These are phyloP conservation scores for Anethum foeniculum DNA, from an alignment of 140 eudicot genomes.

Conservation along the genomic window DNA sequence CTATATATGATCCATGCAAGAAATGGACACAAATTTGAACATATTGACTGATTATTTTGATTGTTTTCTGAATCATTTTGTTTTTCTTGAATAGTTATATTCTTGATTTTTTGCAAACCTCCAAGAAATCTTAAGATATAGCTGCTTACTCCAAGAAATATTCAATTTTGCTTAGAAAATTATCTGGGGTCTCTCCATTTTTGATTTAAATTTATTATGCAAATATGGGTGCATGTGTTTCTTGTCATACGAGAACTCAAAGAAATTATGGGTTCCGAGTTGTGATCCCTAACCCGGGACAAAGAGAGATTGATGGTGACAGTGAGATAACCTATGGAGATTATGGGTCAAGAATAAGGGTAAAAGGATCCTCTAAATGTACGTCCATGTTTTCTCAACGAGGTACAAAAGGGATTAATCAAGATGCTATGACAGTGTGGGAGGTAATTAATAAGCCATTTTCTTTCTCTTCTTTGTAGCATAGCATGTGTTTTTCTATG, in stretches of 20 bases:
- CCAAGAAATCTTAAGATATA: not conserved
- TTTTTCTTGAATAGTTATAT: not conserved
- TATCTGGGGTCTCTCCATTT: not conserved
- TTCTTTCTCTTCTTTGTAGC: not conserved
- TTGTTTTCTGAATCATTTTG: not conserved
- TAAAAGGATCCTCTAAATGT: conserved; percentile 41
- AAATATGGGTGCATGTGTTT: conserved; percentile 62
- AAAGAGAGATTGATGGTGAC: conserved; percentile 19
- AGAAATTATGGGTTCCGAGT: conserved; percentile 4
- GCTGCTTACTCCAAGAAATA: not conserved
- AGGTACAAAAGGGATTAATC: conserved; percentile 61
- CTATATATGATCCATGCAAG: not conserved
- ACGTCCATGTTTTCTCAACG: conserved; percentile 50
- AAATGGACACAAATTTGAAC: not conserved
- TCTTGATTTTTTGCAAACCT: not conserved
- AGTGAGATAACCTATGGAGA: conserved; percentile 30
- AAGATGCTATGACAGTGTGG: conserved; percentile 86
- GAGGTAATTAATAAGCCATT: conserved; percentile 33
- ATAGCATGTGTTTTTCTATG: not conserved
- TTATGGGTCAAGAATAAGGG: conserved; percentile 36
- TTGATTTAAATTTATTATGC: not conserved
- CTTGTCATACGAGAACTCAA: conserved; percentile 28
- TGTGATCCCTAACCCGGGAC: not conserved
- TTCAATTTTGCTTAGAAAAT: not conserved
- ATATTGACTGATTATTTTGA: not conserved